phyloP scores from a whole-genome alignment of 1,284 basidiomycete genomes.

The Thecaphora frezii region DNA sequence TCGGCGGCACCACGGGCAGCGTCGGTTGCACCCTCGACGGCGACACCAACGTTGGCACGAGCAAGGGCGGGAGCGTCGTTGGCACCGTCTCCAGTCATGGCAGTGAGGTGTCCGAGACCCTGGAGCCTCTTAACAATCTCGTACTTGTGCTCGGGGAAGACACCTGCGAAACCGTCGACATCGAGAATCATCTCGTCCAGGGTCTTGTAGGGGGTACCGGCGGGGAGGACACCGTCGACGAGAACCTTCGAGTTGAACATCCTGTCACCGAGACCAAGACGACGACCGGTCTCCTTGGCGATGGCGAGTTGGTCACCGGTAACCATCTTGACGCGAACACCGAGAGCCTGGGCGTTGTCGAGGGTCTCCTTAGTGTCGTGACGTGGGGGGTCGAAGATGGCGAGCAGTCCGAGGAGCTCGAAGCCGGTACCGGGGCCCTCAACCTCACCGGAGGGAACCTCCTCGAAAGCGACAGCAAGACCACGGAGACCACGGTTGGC shows the following conservation, averaged over 20 bases:
- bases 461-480: slow-evolving; percentile 92
- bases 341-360: slow-evolving; percentile 90
- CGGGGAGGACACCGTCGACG: slow-evolving; percentile 82
- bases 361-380: slow-evolving; percentile 99
- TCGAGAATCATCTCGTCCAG: slow-evolving; percentile 87
- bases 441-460: slow-evolving; percentile 72
- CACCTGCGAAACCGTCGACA: slow-evolving; percentile 87
- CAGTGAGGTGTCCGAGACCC: slow-evolving; percentile 66
- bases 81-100: slow-evolving; percentile 87
- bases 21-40: slow-evolving; percentile 91
- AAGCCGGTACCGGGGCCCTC: slow-evolving; percentile 90
- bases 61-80: slow-evolving; percentile 87
- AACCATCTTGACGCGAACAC: slow-evolving; percentile 99
- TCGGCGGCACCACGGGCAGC: slow-evolving; percentile 92
- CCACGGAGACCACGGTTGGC: slow-evolving; percentile 94
- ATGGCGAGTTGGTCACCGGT: slow-evolving; percentile 99
- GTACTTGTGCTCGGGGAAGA: slow-evolving; percentile 96
- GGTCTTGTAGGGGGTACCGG: slow-evolving; percentile 70
- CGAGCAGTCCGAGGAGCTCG: slow-evolving; percentile 92
- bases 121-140: slow-evolving; percentile 91
- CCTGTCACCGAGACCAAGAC: slow-evolving; percentile 92
- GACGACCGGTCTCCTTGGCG: slow-evolving; percentile 96
- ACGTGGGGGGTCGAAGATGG: slow-evolving; percentile 97
- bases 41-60: slow-evolving; percentile 88
- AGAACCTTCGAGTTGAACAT: slow-evolving; percentile 95